Evolutionary conservation across 768 basidiomycete species (phyloP).

Genomic region (Boletus sp.): DNA sequence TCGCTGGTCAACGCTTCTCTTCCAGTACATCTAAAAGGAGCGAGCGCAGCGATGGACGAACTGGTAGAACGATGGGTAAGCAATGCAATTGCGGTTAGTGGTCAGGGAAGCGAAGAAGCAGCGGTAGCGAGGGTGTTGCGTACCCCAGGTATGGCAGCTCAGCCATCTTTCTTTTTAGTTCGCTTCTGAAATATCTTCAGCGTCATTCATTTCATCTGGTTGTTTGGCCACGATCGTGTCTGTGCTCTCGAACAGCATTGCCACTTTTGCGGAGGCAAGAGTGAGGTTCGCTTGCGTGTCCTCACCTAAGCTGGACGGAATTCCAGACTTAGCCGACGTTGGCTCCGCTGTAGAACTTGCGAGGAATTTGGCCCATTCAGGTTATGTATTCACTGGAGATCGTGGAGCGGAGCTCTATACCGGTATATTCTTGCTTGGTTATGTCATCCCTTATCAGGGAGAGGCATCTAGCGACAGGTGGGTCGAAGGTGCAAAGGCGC

Average conservation of each 20-base stretch:
- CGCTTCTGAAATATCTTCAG: constrained; percentile 8
- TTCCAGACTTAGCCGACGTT: neutral
- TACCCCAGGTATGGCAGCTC: constrained; percentile 14
- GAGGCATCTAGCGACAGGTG: constrained; percentile 11
- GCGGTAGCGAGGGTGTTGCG: constrained; percentile 13
- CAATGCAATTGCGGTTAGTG: neutral
- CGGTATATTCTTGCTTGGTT: constrained; percentile 22
- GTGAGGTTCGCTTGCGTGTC: constrained; percentile 13
- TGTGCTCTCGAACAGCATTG: constrained; percentile 15
- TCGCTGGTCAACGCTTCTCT: constrained; percentile 39
- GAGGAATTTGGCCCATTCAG: constrained; percentile 16
- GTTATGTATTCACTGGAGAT: constrained; percentile 20
- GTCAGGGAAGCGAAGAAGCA: neutral
- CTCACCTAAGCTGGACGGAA: neutral
- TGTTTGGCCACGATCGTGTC: constrained; percentile 18
- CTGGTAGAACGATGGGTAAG: constrained; percentile 31
- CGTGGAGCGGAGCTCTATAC: constrained; percentile 21
- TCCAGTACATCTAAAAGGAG: constrained; percentile 46
- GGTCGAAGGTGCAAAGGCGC: constrained; percentile 21
- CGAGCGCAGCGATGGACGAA: constrained; percentile 43
- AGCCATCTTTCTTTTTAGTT: neutral
- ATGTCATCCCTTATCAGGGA: constrained; percentile 12
- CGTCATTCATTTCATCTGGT: constrained; percentile 20
- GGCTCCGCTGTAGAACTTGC: constrained; percentile 8
- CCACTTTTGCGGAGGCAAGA: constrained; percentile 12